A percentile compares a stretch with the other conserved stretches of the same genome.
These are phyloP conservation scores for Grosmannia penicillata DNA, from an alignment of 2,329 filamentous ascomycete genomes.

Conservation along the genomic window DNA sequence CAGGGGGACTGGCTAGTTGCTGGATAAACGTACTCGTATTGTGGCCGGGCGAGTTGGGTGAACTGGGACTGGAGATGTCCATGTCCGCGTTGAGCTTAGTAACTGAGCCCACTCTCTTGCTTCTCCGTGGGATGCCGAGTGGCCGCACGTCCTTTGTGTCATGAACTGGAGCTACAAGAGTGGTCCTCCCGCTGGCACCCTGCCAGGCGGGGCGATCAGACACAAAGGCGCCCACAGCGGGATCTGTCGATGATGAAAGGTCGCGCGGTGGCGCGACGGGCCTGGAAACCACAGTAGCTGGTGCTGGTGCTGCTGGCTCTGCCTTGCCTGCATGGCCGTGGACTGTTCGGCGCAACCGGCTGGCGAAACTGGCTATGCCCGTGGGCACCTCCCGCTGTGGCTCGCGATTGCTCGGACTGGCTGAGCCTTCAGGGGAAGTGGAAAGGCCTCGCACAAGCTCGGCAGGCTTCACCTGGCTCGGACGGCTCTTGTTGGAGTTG, in stretches of 20 bases:
- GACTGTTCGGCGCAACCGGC: conserved; percentile 28
- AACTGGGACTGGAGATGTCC: too few relatives aligned
- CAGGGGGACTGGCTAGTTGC: conserved; percentile 15
- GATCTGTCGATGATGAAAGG: conserved; percentile 12
- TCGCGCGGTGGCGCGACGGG: background rate
- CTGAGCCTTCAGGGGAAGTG: conserved; percentile 11
- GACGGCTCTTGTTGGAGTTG: conserved; percentile 36
- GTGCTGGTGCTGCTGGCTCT: background rate
- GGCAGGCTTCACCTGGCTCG: conserved; percentile 41
- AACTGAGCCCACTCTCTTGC: conserved; percentile 21
- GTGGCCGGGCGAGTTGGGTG: background rate
- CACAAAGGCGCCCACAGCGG: conserved; percentile 20
- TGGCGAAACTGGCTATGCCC: conserved; percentile 24
- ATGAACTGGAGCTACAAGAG: conserved; percentile 47
- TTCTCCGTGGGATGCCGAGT: conserved; percentile 37
- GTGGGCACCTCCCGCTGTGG: background rate
- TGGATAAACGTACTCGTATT: background rate
- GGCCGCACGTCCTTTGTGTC: conserved; percentile 43
- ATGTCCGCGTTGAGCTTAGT: conserved; percentile 9
- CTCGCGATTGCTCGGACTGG: background rate
- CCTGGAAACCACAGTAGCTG: too few relatives aligned
- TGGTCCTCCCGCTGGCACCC: conserved; percentile 53
- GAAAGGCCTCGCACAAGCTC: conserved; percentile 24
- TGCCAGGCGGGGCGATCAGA: conserved; percentile 48
- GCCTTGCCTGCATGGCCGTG: conserved; percentile 12